Percentiles rank a stretch among this genome's conserved stretches.
These are phyloP conservation scores for Cryptosporidium tyzzeri DNA, from an alignment of 169 alveolate species.

Conservation along the genomic window DNA sequence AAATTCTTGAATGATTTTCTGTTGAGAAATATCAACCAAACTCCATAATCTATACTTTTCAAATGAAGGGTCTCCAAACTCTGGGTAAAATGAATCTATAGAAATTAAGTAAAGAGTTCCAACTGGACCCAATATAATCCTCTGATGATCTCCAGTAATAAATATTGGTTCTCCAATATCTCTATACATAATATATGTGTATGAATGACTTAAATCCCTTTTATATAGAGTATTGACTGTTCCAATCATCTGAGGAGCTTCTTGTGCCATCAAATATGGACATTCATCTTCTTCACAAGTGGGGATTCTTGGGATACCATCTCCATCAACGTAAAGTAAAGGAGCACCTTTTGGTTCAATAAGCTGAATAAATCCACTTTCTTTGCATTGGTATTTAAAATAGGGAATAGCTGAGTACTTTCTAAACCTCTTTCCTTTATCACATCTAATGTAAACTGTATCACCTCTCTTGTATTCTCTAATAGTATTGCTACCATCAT, in stretches of 20 bases:
- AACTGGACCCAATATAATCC: conserved; percentile 59
- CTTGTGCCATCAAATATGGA: conserved; percentile 41
- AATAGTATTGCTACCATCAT: background rate
- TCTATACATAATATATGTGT: conserved; percentile 58
- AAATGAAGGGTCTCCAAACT: conserved; percentile 24
- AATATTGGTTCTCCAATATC: conserved; percentile 65
- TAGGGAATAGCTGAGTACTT: conserved; percentile 50
- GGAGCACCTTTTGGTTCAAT: conserved; percentile 67
- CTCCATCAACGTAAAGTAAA: conserved; percentile 47
- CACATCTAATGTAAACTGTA: conserved; percentile 5
- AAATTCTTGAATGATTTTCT: conserved; percentile 45
- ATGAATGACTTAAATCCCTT: conserved; percentile 37
- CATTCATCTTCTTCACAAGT: conserved; percentile 61
- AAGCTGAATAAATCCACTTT: conserved; percentile 55
- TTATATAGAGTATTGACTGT: conserved; percentile 54
- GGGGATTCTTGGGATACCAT: conserved; percentile 64
- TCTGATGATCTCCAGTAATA: conserved; percentile 65
- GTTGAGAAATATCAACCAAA: conserved; percentile 43
- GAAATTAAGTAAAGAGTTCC: conserved; percentile 60
- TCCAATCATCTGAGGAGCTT: conserved; percentile 53
- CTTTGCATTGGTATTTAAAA: conserved; percentile 56
- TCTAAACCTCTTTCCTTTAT: conserved; percentile 27
- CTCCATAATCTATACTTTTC: conserved; percentile 57
- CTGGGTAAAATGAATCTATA: conserved; percentile 52
- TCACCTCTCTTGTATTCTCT: conserved; percentile 52